Percentiles rank a stretch among this genome's conserved stretches.
Evolutionary conservation across 805 yeast species (phyloP).

Genomic region (Naumovozyma dairenensis): DNA sequence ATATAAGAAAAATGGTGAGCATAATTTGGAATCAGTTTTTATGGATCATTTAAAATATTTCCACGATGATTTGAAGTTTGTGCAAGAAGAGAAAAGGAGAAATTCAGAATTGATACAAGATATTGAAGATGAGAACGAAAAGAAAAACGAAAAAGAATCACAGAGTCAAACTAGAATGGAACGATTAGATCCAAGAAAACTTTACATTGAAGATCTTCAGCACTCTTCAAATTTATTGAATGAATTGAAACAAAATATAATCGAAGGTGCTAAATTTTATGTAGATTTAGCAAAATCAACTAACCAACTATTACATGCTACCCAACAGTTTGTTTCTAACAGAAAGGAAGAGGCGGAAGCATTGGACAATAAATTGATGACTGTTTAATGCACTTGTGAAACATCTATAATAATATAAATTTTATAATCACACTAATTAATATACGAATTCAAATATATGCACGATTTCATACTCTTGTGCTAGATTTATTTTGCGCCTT

Average conservation of each 20-base stretch:
- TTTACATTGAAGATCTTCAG: slow-evolving; percentile 21
- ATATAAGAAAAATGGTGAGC: slow-evolving; percentile 29
- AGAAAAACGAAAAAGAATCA: neutral
- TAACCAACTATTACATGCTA: slow-evolving; percentile 35
- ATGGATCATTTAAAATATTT: slow-evolving; percentile 38
- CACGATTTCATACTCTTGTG: neutral
- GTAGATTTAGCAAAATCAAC: slow-evolving; percentile 44
- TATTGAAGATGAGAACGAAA: slow-evolving; percentile 33
- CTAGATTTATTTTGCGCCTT: slow-evolving; percentile 6
- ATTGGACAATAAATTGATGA: slow-evolving; percentile 29
- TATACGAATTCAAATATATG: neutral
- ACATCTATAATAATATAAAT: neutral
- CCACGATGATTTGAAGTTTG: slow-evolving; percentile 38
- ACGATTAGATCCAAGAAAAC: slow-evolving; percentile 13
- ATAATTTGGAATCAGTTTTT: slow-evolving; percentile 34
- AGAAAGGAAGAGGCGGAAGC: slow-evolving; percentile 46
- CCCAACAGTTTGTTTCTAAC: slow-evolving; percentile 41
- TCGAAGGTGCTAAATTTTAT: slow-evolving; percentile 66
- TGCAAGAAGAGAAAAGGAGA: slow-evolving; percentile 32
- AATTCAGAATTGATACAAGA: slow-evolving; percentile 34
- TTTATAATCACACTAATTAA: neutral
- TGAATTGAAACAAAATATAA: slow-evolving; percentile 50
- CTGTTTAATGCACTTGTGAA: neutral
- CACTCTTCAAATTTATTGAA: slow-evolving; percentile 30
- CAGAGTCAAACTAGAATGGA: slow-evolving; percentile 1